Evolutionary conservation across 108 stramenopile genomes (phyloP).

Genomic region (Cyclotella sp.): DNA sequence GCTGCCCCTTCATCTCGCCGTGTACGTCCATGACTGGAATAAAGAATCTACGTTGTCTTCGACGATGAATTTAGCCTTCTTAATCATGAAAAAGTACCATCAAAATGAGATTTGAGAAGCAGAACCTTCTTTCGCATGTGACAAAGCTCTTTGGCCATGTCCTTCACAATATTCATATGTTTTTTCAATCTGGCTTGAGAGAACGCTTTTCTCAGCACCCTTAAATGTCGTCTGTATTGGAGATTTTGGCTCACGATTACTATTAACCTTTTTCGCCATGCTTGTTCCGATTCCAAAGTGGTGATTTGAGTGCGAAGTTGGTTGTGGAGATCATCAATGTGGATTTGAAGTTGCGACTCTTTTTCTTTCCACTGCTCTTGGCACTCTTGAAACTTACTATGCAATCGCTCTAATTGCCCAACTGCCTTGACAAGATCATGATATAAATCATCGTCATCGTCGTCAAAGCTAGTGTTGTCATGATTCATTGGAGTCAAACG

Average conservation of each 20-base stretch:
- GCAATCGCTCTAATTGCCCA: constrained; percentile 35
- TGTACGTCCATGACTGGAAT: too few species aligned
- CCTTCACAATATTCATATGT: constrained; percentile 40
- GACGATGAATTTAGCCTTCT: neutral
- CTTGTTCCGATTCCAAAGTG: constrained; percentile 13
- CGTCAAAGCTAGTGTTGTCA: neutral
- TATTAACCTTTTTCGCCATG: constrained; percentile 33
- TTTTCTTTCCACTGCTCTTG: constrained; percentile 37
- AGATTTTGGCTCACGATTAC: constrained; percentile 22
- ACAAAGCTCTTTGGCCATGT: constrained; percentile 47
- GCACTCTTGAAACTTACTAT: constrained; percentile 32
- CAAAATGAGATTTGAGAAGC: constrained; percentile 38
- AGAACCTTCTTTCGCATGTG: constrained; percentile 43
- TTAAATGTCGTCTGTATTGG: constrained; percentile 15
- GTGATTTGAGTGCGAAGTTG: constrained; percentile 19
- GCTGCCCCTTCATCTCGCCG: too few species aligned
- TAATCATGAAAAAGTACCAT: neutral
- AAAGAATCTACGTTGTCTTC: too few species aligned
- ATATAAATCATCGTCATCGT: constrained; percentile 36
- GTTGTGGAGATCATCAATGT: constrained; percentile 36
- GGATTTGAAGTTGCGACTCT: constrained; percentile 20
- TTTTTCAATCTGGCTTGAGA: constrained; percentile 37
- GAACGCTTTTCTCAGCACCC: constrained; percentile 27
- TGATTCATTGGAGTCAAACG: constrained; percentile 37
- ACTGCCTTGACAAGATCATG: constrained; percentile 39